Conservation (phyloP, 805 yeast genomes). For the Candida loeiensis region DNA sequence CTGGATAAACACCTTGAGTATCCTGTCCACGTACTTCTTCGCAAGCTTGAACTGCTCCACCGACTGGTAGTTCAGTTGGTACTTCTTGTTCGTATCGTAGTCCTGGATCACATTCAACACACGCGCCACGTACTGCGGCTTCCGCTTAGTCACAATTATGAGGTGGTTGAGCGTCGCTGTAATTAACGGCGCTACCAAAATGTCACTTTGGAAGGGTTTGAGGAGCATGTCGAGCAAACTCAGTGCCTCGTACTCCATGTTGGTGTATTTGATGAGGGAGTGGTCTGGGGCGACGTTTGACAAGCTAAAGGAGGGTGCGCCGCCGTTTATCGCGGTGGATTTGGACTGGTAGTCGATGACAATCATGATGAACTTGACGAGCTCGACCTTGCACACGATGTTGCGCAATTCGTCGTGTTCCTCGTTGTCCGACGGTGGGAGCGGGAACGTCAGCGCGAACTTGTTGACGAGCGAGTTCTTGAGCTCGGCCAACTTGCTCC, state of each 20-base stretch:
- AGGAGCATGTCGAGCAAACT: conserved; percentile 65
- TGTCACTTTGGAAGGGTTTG: conserved; percentile 52
- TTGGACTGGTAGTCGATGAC: conserved; percentile 45
- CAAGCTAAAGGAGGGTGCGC: conserved; percentile 41
- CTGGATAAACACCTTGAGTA: conserved; percentile 44
- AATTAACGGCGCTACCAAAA: conserved; percentile 50
- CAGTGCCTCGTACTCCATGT: conserved; percentile 65
- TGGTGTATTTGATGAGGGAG: conserved; percentile 52
- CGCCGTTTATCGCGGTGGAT: conserved; percentile 26
- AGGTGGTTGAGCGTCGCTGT: conserved; percentile 68
- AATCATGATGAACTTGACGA: conserved; percentile 61
- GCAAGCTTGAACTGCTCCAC: conserved; percentile 49
- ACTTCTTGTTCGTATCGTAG: conserved; percentile 57
- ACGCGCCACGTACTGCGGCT: conserved; percentile 58
- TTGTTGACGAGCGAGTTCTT: conserved; percentile 57
- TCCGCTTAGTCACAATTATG: conserved; percentile 57
- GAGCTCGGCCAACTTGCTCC: conserved; percentile 55
- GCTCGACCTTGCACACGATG: conserved; percentile 59
- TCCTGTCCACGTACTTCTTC: conserved; percentile 61
- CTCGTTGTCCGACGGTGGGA: conserved; percentile 42
- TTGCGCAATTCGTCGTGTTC: conserved; percentile 51
- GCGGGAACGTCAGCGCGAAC: conserved; percentile 58
- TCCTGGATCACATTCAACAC: conserved; percentile 57
- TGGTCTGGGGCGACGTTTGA: conserved; percentile 54
- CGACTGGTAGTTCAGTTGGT: conserved; percentile 47